Conservation (phyloP, 495 filamentous ascomycete species). For the Pseudotulostoma volvatum region DNA sequence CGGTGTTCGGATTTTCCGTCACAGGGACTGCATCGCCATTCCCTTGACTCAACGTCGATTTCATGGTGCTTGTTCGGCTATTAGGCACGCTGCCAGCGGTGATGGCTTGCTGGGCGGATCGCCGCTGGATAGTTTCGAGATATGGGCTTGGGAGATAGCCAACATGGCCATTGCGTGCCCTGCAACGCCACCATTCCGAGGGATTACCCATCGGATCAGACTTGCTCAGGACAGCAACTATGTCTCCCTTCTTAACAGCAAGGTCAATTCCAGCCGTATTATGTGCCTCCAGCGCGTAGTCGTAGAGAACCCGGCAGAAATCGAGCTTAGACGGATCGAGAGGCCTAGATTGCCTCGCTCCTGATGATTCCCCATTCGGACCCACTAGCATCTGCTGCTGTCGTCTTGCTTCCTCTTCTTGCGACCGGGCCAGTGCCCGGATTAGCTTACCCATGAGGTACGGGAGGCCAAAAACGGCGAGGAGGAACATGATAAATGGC, state of each 20-base stretch:
- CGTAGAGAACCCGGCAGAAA: constrained; percentile 87
- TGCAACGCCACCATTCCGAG: constrained; percentile 92
- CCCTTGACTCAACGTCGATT: constrained; percentile 25
- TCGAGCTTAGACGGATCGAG: constrained; percentile 80
- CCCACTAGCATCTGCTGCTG: constrained; percentile 37
- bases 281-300: constrained; percentile 65
- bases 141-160: constrained; percentile 86
- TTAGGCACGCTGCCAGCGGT: constrained; percentile 28
- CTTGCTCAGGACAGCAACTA: constrained; percentile 89
- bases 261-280: constrained; percentile 65
- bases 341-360: constrained; percentile 18
- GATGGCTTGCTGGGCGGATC: constrained; percentile 40
- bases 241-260: constrained; percentile 83
- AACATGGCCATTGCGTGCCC: constrained; percentile 76
- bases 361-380: constrained; percentile 30
- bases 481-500: constrained; percentile 86
- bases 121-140: constrained; percentile 64
- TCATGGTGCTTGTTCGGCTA: constrained; percentile 41
- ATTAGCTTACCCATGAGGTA: constrained; percentile 95
- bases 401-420: constrained; percentile 59
- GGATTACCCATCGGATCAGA: constrained; percentile 82
- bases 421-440: constrained; percentile 59
- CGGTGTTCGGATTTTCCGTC: constrained; percentile 6
- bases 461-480: constrained; percentile 86
- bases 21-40: constrained; percentile 10